A percentile compares a stretch with the other conserved stretches of the same genome.
phyloP scores from a whole-genome alignment of 192 early-diverging fungal genomes.

The Linnemannia elongata region DNA sequence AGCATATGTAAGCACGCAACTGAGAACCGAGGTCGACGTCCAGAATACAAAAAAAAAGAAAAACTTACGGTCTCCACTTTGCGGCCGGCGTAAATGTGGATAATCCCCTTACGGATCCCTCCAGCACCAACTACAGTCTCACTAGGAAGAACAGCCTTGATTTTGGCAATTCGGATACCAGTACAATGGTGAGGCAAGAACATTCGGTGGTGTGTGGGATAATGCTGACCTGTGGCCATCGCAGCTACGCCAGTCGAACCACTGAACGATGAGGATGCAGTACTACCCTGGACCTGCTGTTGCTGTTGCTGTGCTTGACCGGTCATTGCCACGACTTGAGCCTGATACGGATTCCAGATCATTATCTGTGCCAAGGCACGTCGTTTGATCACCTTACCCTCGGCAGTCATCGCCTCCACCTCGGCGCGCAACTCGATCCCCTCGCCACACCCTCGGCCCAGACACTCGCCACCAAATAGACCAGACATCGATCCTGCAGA shows the following conservation, averaged over 20 bases:
- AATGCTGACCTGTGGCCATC: background rate
- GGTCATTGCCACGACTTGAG: background rate
- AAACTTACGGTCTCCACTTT: slow-evolving; percentile 41
- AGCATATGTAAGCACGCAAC: background rate
- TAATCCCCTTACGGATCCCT: slow-evolving; percentile 48
- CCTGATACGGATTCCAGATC: slow-evolving; percentile 50
- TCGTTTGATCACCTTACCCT: slow-evolving; percentile 40
- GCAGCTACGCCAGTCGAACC: background rate
- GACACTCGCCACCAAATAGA: slow-evolving; percentile 33
- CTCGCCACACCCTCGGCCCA: slow-evolving; percentile 43
- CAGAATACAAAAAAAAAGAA: background rate
- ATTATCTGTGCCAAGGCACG: slow-evolving; percentile 46
- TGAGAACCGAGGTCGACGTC: background rate
- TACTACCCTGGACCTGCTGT: slow-evolving; percentile 12
- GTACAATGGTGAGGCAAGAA: slow-evolving; percentile 28
- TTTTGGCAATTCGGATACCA: slow-evolving; percentile 57
- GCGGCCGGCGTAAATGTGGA: slow-evolving; percentile 63
- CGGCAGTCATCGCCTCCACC: slow-evolving; percentile 38
- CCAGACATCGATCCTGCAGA: background rate
- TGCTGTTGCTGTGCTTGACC: background rate
- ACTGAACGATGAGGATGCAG: slow-evolving; percentile 8
- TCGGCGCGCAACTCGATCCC: slow-evolving; percentile 44
- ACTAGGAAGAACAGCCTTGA: slow-evolving; percentile 63
- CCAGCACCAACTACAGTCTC: slow-evolving; percentile 43
- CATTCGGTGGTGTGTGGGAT: background rate